Evolutionary conservation across 2,329 filamentous ascomycete genomes (phyloP).

Genomic region (Exophiala sp.): DNA sequence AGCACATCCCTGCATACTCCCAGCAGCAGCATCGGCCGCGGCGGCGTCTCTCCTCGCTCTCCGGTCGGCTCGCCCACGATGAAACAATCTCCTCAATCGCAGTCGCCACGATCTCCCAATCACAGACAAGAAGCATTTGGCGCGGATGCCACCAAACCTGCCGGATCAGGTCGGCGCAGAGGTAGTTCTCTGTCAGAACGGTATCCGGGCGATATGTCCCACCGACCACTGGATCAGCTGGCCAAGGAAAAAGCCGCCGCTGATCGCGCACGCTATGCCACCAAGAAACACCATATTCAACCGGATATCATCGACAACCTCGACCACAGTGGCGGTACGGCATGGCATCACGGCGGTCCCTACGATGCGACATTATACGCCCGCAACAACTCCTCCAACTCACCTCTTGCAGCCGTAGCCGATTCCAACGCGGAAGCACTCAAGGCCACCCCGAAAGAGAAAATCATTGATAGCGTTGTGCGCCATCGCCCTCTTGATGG

Average conservation of each 20-base stretch:
- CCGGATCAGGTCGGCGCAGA: slow-evolving; percentile 28
- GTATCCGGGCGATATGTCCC: slow-evolving; percentile 26
- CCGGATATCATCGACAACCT: slow-evolving; percentile 77
- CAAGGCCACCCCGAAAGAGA: slow-evolving; percentile 71
- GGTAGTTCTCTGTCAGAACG: slow-evolving; percentile 41
- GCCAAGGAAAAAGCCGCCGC: slow-evolving; percentile 24
- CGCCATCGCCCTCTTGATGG: slow-evolving; percentile 76
- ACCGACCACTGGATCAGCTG: slow-evolving; percentile 26
- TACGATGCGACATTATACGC: slow-evolving; percentile 76
- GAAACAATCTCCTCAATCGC: slow-evolving; percentile 14
- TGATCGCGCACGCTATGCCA: slow-evolving; percentile 59
- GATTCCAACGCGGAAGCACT: slow-evolving; percentile 70
- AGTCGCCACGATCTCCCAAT: slow-evolving; percentile 13
- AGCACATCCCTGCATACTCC: slow-evolving; percentile 18
- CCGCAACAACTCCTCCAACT: slow-evolving; percentile 59
- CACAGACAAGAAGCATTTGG: slow-evolving; percentile 24
- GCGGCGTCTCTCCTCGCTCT: slow-evolving; percentile 47
- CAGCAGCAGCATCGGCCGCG: slow-evolving; percentile 10
- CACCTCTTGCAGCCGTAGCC: slow-evolving; percentile 68
- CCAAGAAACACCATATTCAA: slow-evolving; percentile 58
- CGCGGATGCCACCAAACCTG: slow-evolving; percentile 3
- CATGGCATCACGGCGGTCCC: slow-evolving; percentile 75
- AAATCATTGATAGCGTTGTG: slow-evolving; percentile 65
- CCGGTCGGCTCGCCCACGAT: slow-evolving; percentile 50
- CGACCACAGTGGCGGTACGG: slow-evolving; percentile 45